These are phyloP conservation scores for Russula foetens DNA, from an alignment of 768 basidiomycete genomes.

Conservation along the genomic window DNA sequence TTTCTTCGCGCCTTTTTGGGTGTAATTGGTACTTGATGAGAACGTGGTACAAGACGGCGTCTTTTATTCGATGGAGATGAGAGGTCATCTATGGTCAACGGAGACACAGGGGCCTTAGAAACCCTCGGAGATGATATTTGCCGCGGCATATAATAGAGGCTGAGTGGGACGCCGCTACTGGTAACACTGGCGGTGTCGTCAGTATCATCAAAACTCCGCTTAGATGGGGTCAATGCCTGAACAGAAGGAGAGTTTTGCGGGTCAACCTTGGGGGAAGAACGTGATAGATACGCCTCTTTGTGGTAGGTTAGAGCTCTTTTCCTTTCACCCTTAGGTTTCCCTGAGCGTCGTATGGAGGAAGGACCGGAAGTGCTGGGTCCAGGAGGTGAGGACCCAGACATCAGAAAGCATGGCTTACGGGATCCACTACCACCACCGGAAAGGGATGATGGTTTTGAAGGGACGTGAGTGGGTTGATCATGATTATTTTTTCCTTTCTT, in stretches of 20 bases:
- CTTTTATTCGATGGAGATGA: background rate
- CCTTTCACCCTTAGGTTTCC: background rate
- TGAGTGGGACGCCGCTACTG: slow-evolving; percentile 12
- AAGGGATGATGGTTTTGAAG: background rate
- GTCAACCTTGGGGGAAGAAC: background rate
- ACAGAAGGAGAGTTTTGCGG: background rate
- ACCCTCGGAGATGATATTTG: background rate
- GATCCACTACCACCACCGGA: background rate
- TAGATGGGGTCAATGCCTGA: background rate
- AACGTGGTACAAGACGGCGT: background rate
- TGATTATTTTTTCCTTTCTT: slow-evolving; percentile 21
- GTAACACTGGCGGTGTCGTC: slow-evolving; percentile 1
- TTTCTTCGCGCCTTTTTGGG: background rate
- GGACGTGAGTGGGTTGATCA: background rate
- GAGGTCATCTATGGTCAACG: background rate
- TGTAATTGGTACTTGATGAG: background rate
- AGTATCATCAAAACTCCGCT: slow-evolving; percentile 10
- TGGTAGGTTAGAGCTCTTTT: background rate
- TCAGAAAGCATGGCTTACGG: background rate
- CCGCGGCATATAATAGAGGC: slow-evolving; percentile 11
- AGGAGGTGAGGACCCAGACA: background rate
- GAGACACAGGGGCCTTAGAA: background rate
- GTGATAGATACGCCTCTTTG: background rate
- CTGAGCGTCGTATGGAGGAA: background rate
- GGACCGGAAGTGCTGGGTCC: background rate